Conservation (phyloP, 1,284 basidiomycete species). For the Cryptococcus wingfieldii region DNA sequence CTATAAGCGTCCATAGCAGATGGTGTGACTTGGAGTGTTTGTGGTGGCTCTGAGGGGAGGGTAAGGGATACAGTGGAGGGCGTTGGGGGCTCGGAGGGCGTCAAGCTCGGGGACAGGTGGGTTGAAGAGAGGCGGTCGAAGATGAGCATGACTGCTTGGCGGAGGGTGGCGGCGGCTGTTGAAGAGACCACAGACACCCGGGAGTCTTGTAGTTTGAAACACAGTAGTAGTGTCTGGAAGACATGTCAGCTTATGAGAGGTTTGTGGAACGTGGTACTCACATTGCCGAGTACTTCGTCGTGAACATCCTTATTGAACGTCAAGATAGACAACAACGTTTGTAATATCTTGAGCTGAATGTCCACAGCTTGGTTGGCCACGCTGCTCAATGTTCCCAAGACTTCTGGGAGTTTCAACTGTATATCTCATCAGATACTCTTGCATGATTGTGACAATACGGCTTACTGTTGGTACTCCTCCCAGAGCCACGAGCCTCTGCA, state of each 20-base stretch:
- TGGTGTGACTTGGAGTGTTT: constrained; percentile 57
- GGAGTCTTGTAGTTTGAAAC: constrained; percentile 92
- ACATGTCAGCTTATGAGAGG: background rate
- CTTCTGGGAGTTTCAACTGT: constrained; percentile 67
- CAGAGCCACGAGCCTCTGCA: constrained; percentile 84
- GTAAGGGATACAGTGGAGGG: constrained; percentile 12
- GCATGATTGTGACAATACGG: background rate
- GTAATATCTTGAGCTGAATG: constrained; percentile 85
- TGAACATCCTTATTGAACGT: constrained; percentile 80
- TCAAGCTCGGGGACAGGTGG: background rate
- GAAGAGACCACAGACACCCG: constrained; percentile 93
- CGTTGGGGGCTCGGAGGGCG: constrained; percentile 3
- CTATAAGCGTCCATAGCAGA: constrained; percentile 81
- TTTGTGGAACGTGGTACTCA: constrained; percentile 30
- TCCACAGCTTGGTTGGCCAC: constrained; percentile 91
- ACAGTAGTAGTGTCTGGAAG: constrained; percentile 73
- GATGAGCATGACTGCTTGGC: constrained; percentile 95
- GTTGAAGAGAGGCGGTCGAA: constrained; percentile 73
- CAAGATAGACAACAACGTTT: constrained; percentile 81
- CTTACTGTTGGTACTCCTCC: constrained; percentile 66
- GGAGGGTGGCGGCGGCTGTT: constrained; percentile 91
- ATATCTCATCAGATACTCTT: background rate
- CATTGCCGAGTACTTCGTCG: constrained; percentile 69
- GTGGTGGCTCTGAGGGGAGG: constrained; percentile 58
- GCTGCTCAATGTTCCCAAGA: constrained; percentile 74